Percentiles rank a stretch among this genome's conserved stretches.
Conservation (phyloP, 345 rosid species). For the Corchorus capsularis region DNA sequence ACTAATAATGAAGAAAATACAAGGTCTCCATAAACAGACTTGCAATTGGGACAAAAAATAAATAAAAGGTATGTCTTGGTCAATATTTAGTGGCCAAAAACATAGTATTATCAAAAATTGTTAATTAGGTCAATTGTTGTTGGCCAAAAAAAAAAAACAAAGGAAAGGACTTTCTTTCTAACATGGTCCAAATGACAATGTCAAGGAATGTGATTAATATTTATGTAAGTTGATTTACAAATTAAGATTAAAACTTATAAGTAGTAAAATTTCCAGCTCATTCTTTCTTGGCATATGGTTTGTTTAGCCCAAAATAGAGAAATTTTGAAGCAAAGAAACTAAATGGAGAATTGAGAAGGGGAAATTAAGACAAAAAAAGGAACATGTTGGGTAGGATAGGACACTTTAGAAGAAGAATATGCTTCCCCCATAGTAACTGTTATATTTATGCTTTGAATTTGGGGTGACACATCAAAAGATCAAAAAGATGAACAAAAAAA, state of each 20-base stretch:
- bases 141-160: background rate
- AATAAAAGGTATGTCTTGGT: background rate
- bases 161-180: background rate
- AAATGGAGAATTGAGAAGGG: no score
- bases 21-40: background rate
- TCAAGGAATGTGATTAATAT: background rate
- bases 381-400: no score
- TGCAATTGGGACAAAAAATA: background rate
- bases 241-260: no score
- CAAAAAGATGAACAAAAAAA: background rate
- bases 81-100: background rate
- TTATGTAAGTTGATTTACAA: no score
- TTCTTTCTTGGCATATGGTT: no score
- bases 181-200: background rate
- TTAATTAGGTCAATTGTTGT: constrained; percentile 2
- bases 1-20: background rate
- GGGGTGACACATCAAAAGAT: constrained; percentile 3
- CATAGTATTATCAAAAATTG: background rate
- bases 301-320: no score
- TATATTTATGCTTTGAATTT: background rate
- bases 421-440: background rate
- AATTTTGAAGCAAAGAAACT: no score
- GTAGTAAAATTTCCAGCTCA: no score
- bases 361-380: no score
- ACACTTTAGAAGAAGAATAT: no score